Conservation (phyloP, 805 yeast species). For the Sugiyamaella smithiae region DNA sequence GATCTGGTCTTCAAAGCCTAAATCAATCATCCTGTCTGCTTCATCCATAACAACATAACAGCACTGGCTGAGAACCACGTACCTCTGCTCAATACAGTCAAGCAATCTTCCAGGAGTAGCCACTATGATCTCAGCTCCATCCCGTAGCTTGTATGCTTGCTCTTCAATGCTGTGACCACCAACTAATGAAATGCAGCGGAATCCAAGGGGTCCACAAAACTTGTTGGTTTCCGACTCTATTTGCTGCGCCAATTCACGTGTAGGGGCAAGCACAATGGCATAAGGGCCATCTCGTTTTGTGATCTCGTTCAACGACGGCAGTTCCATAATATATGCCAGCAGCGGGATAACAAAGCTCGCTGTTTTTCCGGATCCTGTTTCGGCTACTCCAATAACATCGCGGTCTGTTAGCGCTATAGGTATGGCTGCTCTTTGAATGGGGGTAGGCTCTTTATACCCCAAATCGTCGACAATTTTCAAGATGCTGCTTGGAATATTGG, state of each 20-base stretch:
- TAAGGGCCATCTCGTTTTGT: conserved; percentile 63
- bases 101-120: conserved; percentile 94
- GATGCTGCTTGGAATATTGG: conserved; percentile 45
- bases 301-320: conserved; percentile 45
- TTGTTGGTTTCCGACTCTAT: conserved; percentile 64
- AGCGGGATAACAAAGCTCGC: conserved; percentile 77
- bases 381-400: conserved; percentile 88
- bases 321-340: conserved; percentile 49
- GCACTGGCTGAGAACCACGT: conserved; percentile 58
- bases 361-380: conserved; percentile 96
- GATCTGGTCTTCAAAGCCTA: conserved; percentile 87
- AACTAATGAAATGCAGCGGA: conserved; percentile 57
- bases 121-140: conserved; percentile 73
- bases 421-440: conserved; percentile 86
- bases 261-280: conserved; percentile 80
- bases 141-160: conserved; percentile 55
- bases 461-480: conserved; percentile 31
- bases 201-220: conserved; percentile 42
- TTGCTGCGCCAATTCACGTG: conserved; percentile 91
- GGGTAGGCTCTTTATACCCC: conserved; percentile 69
- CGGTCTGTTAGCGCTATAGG: conserved; percentile 59
- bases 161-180: conserved; percentile 89
- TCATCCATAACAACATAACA: conserved; percentile 80
- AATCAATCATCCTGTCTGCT: conserved; percentile 92
- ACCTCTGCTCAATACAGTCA: conserved; percentile 71